These are phyloP conservation scores for Artemisia annua DNA, from an alignment of 129 eudicot genomes.

Conservation along the genomic window DNA sequence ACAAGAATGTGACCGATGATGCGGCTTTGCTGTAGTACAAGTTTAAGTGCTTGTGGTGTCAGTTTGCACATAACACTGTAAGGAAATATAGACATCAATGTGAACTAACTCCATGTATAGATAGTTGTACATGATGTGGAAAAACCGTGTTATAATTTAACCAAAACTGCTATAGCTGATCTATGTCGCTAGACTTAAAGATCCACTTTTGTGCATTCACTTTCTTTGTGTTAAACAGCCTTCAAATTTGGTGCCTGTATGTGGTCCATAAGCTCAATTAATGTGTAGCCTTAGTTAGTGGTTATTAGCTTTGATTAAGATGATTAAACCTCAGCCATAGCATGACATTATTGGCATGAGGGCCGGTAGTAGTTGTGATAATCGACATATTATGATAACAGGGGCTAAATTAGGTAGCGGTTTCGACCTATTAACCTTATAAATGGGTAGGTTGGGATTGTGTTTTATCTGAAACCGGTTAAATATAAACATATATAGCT, in stretches of 20 bases:
- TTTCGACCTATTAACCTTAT: no score
- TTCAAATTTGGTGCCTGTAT: constrained; percentile 15
- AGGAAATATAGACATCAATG: constrained; percentile 3
- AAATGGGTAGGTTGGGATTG: neutral
- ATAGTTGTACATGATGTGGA: no score
- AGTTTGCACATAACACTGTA: neutral
- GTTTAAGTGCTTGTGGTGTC: constrained; percentile 18
- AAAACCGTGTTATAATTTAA: no score
- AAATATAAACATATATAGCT: no score
- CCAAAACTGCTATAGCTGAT: no score
- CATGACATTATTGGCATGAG: constrained; percentile 17
- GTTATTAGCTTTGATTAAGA: constrained; percentile 17
- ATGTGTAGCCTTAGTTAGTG: constrained; percentile 1
- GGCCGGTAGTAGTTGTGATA: constrained; percentile 17
- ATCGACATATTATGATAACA: neutral
- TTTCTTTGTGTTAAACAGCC: constrained; percentile 20
- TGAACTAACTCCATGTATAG: neutral
- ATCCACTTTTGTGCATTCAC: neutral
- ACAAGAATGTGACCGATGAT: constrained; percentile 17
- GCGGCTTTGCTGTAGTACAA: constrained; percentile 1
- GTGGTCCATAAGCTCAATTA: constrained; percentile 30
- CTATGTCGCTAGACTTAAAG: no score
- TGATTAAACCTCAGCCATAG: constrained; percentile 26
- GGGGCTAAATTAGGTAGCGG: no score
- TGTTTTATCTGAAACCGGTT: neutral